Evolutionary conservation across 345 rosid species (phyloP), one percentile per base, ranked within the genome.

Genomic region (Aquilaria yunnanensis): DNA sequence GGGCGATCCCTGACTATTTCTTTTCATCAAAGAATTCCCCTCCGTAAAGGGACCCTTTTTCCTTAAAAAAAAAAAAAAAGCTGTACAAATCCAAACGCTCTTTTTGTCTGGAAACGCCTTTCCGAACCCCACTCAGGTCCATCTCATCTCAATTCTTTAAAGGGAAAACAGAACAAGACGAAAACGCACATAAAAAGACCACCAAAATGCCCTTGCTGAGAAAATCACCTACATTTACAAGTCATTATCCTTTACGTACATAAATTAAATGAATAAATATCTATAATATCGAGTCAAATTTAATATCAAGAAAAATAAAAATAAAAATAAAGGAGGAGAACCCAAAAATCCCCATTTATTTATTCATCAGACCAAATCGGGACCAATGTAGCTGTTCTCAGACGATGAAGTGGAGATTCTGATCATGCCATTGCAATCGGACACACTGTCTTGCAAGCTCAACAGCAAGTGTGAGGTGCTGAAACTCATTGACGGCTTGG

Each of bases 391-490:
- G 63, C 78, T 81, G 11, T 64, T 65, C 43, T 84, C 89, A 5
- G 43, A 37, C 6, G 99, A 85, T 0, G 96, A 88, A 51, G 96
- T 83, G 61, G 80, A 74, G 47, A 14, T 55, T 8, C 93, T 85
- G 52, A 87, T 53, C 12, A 77, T 71, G 62, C 68, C 99, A 31
- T 91, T 85, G 63, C 83, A 88, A 55, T 95, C 99, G 0, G 99
- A 95, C 3, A 84, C 85, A 61, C 90, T 95, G 72, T 95, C 99
- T 49, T 91, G 97, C 74, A 95, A 69, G 53, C 82, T 87, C 68
- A 83, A 63, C 74, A 95, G 62, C 32, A 95, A 78, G 65, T 91
- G 84, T 7, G 99, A 87, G 12, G 96, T 89, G 67, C 85, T 95
- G 66, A 90, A 90, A 60, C 81, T 94, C 88, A 89, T 69, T 4